Conservation (phyloP, 441 rosid genomes). For the Metrosideros polymorpha region DNA sequence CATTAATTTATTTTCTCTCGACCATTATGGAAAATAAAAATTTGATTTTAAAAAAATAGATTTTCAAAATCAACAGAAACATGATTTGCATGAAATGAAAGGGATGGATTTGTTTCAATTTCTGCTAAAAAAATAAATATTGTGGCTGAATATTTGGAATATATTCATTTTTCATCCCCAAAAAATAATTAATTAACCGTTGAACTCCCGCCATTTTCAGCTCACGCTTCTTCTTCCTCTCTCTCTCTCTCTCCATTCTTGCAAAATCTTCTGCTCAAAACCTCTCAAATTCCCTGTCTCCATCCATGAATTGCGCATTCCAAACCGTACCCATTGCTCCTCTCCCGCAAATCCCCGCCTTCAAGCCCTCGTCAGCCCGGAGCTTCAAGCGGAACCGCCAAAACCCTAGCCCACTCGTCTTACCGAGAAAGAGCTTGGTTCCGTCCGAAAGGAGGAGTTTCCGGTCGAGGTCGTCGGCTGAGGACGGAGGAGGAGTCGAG, state of each 20-base stretch:
- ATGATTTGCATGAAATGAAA: neutral
- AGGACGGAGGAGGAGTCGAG: conserved; percentile 20
- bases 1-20: accelerated
- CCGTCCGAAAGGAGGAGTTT: conserved; percentile 13
- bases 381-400: neutral
- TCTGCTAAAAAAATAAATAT: neutral
- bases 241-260: neutral
- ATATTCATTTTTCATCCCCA: neutral
- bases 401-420: conserved; percentile 8
- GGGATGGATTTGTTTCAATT: neutral
- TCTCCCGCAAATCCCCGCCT: conserved; percentile 7
- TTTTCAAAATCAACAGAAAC: neutral
- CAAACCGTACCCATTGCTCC: conserved; percentile 15
- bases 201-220: neutral
- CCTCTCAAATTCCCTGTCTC: neutral
- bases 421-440: neutral
- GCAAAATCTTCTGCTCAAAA: neutral
- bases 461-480: conserved; percentile 31
- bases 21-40: neutral
- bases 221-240: neutral
- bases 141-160: neutral
- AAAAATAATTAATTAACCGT: neutral
- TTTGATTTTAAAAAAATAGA: neutral
- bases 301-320: conserved; percentile 27
- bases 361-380: conserved; percentile 5